Evolutionary conservation across 306 rosid genomes (phyloP).

Genomic region (Hippophae tibetana): DNA sequence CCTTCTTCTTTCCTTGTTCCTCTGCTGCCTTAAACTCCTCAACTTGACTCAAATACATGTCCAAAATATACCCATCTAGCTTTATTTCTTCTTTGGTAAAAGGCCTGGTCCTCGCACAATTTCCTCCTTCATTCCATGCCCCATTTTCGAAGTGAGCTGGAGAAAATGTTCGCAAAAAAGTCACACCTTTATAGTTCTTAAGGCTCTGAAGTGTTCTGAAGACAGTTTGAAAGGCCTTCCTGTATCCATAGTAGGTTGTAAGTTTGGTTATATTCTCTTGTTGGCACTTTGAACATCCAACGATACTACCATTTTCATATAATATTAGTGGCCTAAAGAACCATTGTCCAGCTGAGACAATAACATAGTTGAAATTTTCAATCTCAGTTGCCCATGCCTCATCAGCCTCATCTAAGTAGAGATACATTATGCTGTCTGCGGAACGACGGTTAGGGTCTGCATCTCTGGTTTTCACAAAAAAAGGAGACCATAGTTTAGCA

Average conservation of each 20-base stretch:
- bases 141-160: conserved; percentile 86
- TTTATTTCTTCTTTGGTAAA: conserved; percentile 34
- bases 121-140: conserved; percentile 79
- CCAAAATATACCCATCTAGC: conserved; percentile 23
- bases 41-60: conserved; percentile 39
- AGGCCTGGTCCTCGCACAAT: conserved; percentile 61
- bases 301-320: conserved; percentile 39
- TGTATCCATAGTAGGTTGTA: conserved; percentile 34
- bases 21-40: conserved; percentile 50
- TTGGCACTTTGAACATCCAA: conserved; percentile 61
- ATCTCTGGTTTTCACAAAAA: conserved; percentile 44
- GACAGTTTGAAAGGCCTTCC: conserved; percentile 54
- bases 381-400: conserved; percentile 46
- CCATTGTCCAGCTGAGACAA: conserved; percentile 92
- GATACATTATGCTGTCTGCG: conserved; percentile 38
- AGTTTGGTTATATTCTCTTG: conserved; percentile 33
- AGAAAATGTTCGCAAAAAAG: conserved; percentile 74
- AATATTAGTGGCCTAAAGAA: conserved; percentile 53
- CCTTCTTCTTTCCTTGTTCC: conserved; percentile 29
- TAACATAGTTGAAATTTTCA: conserved; percentile 48
- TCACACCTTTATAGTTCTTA: conserved; percentile 46
- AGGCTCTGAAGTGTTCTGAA: conserved; percentile 33
- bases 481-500: conserved; percentile 74
- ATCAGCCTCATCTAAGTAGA: conserved; percentile 59
- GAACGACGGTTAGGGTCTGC: conserved; percentile 38